Evolutionary conservation across 148 eudicot species (phyloP).

Genomic region (Oxyria digyna): DNA sequence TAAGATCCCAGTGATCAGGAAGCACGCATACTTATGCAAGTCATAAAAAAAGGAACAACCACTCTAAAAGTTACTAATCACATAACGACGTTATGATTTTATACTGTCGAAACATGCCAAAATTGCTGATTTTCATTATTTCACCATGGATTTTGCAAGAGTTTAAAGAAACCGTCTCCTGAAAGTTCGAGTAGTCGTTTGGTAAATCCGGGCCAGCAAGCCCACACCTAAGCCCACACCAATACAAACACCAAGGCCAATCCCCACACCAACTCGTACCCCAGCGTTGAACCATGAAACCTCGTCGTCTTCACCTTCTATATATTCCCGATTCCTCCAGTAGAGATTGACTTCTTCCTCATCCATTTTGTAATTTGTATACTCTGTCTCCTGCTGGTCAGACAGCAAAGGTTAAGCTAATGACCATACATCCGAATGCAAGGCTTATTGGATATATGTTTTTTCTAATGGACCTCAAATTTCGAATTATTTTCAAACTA

Average conservation of each 20-base stretch:
- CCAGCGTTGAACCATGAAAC: constrained; percentile 77
- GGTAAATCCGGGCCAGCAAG: constrained; percentile 51
- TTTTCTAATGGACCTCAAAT: no score
- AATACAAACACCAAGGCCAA: constrained; percentile 70
- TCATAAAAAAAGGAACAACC: neutral
- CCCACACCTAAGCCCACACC: constrained; percentile 75
- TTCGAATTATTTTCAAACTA: no score
- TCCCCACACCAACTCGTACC: constrained; percentile 70
- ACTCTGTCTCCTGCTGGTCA: constrained; percentile 19
- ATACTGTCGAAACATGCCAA: neutral
- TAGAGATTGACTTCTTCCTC: constrained; percentile 22
- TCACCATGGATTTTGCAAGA: neutral
- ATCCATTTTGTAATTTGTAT: constrained; percentile 27
- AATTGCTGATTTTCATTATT: neutral
- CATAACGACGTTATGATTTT: neutral
- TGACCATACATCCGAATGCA: neutral
- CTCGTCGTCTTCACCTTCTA: constrained; percentile 64
- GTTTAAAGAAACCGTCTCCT: constrained; percentile 27
- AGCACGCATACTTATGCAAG: neutral
- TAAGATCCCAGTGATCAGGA: neutral
- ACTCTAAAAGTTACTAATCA: neutral
- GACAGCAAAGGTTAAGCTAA: neutral
- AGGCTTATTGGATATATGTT: neutral
- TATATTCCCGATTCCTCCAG: constrained; percentile 25
- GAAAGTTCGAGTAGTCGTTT: constrained; percentile 38